Evolutionary conservation across 1,284 basidiomycete genomes (phyloP).

Genomic region (Mycosarcoma maydis): DNA sequence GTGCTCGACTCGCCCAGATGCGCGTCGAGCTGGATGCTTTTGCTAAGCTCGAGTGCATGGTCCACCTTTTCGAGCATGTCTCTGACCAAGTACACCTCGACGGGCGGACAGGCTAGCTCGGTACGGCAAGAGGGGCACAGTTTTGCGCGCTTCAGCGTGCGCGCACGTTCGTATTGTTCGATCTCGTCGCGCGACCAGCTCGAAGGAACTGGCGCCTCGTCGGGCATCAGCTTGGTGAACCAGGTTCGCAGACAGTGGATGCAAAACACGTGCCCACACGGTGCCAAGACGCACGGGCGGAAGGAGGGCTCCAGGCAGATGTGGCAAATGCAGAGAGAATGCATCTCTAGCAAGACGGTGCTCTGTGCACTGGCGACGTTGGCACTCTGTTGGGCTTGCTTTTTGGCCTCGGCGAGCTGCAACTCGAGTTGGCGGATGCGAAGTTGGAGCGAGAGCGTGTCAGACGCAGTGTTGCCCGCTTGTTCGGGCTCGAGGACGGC

Average conservation of each 20-base stretch:
- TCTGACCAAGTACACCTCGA: constrained; percentile 58
- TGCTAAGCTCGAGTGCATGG: constrained; percentile 24
- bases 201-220: constrained; percentile 26
- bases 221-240: constrained; percentile 54
- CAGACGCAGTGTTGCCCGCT: constrained; percentile 4
- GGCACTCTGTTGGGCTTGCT: constrained; percentile 12
- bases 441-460: constrained; percentile 25
- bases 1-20: constrained; percentile 26
- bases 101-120: constrained; percentile 51
- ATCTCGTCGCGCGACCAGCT: constrained; percentile 14
- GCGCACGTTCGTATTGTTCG: constrained; percentile 13
- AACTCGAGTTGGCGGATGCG: constrained; percentile 37
- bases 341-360: constrained; percentile 31
- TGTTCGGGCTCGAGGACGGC: constrained; percentile 15
- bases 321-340: constrained; percentile 49
- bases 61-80: constrained; percentile 54
- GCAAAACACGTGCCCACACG: constrained; percentile 64
- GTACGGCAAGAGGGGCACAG: constrained; percentile 62
- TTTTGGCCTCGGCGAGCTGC: constrained; percentile 34
- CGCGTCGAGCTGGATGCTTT: constrained; percentile 18
- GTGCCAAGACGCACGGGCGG: constrained; percentile 57
- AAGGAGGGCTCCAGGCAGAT: constrained; percentile 57
- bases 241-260: constrained; percentile 59
- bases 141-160: constrained; percentile 55
- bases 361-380: constrained; percentile 33